Percentiles rank a stretch among this genome's conserved stretches.
Evolutionary conservation across 148 eudicot genomes (phyloP).

Genomic region (Amaranthus palmeri): DNA sequence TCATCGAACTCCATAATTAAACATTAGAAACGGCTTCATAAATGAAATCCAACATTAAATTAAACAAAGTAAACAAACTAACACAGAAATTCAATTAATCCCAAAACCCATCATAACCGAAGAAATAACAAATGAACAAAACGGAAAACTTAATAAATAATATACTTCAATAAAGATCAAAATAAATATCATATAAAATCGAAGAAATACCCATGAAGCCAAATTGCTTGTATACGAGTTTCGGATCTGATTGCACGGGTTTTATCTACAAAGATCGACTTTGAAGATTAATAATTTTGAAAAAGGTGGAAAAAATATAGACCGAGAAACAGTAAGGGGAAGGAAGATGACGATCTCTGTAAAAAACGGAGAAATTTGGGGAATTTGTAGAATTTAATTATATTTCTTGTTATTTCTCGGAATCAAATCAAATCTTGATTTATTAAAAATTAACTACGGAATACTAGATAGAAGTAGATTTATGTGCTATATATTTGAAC

Average conservation of each 20-base stretch:
- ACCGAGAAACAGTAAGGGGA: neutral
- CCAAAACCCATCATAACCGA: slow-evolving; percentile 16
- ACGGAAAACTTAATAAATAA: slow-evolving; percentile 4
- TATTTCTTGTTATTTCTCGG: no score
- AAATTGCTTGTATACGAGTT: neutral
- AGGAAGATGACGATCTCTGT: neutral
- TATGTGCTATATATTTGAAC: no score
- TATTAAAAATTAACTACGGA: no score
- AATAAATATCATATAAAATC: neutral
- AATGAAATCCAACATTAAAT: neutral
- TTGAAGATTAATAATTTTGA: neutral
- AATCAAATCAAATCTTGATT: no score
- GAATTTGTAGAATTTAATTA: no score
- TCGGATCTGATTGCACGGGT: slow-evolving; percentile 1
- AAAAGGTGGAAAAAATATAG: neutral
- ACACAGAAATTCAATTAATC: slow-evolving; percentile 10
- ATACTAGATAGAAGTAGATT: no score
- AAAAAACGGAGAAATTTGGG: no score
- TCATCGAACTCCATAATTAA: neutral
- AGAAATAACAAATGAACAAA: slow-evolving; percentile 10
- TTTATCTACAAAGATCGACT: neutral
- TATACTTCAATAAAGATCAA: slow-evolving; percentile 12
- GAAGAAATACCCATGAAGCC: slow-evolving; percentile 29
- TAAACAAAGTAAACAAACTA: neutral
- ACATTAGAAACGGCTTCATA: neutral